A percentile compares a stretch with the other conserved stretches of the same genome.
Conservation (phyloP, 441 rosid species). For the Jatropha podagrica region DNA sequence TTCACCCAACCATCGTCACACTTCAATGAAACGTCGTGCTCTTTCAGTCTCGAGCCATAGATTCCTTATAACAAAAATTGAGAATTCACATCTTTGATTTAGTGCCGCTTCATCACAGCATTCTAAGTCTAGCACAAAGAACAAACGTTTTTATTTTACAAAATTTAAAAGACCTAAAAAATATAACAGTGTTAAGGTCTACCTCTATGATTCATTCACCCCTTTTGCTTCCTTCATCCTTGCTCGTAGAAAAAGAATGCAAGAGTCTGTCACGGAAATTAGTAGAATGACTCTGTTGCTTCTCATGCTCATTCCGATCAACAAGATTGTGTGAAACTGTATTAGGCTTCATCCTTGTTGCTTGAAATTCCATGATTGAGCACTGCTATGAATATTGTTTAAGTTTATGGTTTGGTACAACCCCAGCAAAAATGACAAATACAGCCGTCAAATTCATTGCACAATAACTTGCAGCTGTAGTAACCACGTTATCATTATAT, state of each 20-base stretch:
- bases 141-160: neutral
- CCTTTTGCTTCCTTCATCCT: neutral
- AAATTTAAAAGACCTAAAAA: neutral
- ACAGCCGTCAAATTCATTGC: neutral
- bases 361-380: constrained; percentile 8
- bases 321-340: neutral
- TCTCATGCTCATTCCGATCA: neutral
- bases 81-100: neutral
- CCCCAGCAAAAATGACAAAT: neutral
- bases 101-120: neutral
- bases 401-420: neutral
- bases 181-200: neutral
- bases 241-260: neutral
- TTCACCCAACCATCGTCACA: too few species aligned
- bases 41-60: too few species aligned
- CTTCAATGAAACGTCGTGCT: too few species aligned
- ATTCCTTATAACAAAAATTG: too few species aligned
- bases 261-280: neutral
- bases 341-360: neutral
- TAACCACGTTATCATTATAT: too few species aligned
- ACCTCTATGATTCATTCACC: neutral
- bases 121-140: neutral
- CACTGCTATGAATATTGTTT: constrained; percentile 4
- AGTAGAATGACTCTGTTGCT: neutral
- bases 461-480: too few species aligned